Evolutionary conservation across 1,284 basidiomycete genomes (phyloP).

Genomic region (Cryptococcus deneoformans): DNA sequence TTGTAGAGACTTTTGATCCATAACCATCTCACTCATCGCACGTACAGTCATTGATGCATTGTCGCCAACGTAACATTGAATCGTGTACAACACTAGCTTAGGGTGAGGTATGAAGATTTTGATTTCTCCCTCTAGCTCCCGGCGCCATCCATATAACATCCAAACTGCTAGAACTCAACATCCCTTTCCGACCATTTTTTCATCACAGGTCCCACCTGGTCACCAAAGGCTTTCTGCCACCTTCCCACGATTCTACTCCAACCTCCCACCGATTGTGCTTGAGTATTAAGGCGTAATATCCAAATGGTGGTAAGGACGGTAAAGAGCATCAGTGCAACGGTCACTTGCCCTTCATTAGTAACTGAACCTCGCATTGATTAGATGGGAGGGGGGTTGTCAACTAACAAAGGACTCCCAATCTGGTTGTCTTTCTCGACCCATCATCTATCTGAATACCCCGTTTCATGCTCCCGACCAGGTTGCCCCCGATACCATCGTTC

Average conservation of each 20-base stretch:
- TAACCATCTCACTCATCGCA: not conserved
- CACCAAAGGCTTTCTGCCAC: not conserved
- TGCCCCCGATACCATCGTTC: constrained; percentile 22
- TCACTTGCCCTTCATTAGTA: constrained; percentile 5
- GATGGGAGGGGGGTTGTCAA: not conserved
- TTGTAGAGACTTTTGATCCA: not conserved
- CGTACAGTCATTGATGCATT: too few relatives aligned
- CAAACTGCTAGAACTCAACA: not conserved
- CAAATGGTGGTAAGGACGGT: constrained; percentile 19
- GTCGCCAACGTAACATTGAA: too few relatives aligned
- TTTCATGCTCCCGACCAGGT: constrained; percentile 36
- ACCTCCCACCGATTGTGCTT: constrained; percentile 8
- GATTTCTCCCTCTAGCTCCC: not conserved
- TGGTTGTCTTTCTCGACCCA: not conserved
- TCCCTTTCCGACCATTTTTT: not conserved
- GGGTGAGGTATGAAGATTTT: not conserved
- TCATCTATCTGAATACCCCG: constrained; percentile 9
- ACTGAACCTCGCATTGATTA: not conserved
- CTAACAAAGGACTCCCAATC: constrained; percentile 12
- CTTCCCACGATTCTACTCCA: constrained; percentile 1
- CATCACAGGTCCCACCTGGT: not conserved
- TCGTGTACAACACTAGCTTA: not conserved
- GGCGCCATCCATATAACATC: not conserved
- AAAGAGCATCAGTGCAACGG: constrained; percentile 19
- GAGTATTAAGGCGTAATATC: constrained; percentile 12